These are phyloP conservation scores for Quercus phellos DNA, from an alignment of 331 rosid genomes.

Conservation along the genomic window DNA sequence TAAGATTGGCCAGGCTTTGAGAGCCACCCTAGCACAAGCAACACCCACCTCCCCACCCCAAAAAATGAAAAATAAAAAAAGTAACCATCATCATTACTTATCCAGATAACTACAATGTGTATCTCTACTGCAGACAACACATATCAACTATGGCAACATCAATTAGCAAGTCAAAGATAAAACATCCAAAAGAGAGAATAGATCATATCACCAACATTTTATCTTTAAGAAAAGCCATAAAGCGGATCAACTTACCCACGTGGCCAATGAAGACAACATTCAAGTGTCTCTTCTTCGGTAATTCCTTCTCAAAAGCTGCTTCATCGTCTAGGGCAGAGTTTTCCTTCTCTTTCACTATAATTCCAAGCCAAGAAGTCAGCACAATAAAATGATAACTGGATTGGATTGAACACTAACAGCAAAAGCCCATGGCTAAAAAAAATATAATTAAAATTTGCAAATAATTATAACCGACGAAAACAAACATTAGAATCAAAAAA, in stretches of 20 bases:
- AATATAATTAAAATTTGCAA: not conserved
- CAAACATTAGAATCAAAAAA: not conserved
- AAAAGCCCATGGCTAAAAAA: not conserved
- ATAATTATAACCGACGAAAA: not conserved
- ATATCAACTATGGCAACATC: not conserved
- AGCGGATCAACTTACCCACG: slow-evolving; percentile 64
- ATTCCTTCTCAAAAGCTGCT: slow-evolving; percentile 25
- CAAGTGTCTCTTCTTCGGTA: slow-evolving; percentile 61
- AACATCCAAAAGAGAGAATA: slow-evolving; percentile 5
- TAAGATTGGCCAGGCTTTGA: not conserved
- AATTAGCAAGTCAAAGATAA: not conserved
- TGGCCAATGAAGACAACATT: slow-evolving; percentile 96
- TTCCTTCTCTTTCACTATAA: slow-evolving; percentile 55
- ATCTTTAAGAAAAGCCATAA: not conserved
- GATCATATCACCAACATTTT: not conserved
- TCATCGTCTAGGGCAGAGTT: slow-evolving; percentile 26
- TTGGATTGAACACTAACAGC: slow-evolving; percentile 5
- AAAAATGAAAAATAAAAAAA: not conserved
- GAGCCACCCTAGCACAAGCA: not conserved
- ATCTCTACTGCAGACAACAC: not conserved
- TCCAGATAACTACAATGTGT: not conserved
- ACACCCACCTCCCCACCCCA: not conserved
- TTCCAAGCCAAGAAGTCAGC: slow-evolving; percentile 27
- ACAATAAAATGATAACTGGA: slow-evolving; percentile 7
- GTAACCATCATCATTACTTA: not conserved